These are phyloP conservation scores for Thymus quinquecostatus DNA, from an alignment of 257 asterid genomes.

Conservation along the genomic window DNA sequence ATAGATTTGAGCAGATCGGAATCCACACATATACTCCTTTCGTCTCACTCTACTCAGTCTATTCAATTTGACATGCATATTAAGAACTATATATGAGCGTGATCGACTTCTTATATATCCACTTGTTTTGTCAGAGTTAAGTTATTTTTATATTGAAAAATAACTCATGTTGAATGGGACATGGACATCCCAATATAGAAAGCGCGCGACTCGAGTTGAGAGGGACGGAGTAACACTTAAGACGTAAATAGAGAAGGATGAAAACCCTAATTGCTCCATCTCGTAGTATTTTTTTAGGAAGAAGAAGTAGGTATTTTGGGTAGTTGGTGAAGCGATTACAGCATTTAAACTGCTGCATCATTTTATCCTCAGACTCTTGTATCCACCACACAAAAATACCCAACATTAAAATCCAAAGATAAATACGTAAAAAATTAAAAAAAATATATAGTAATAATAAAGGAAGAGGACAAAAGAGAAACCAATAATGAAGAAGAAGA, in stretches of 20 bases:
- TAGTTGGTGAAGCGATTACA: slow-evolving; percentile 5
- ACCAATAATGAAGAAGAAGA: slow-evolving; percentile 25
- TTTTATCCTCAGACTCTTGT: slow-evolving; percentile 54
- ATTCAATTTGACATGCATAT: no score
- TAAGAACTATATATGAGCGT: no score
- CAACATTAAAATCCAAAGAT: background rate
- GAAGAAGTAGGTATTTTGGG: background rate
- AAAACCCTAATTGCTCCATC: background rate
- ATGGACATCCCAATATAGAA: no score
- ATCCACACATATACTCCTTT: no score
- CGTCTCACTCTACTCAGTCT: no score
- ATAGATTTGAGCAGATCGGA: no score
- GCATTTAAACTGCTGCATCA: slow-evolving; percentile 44
- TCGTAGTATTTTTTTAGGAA: background rate
- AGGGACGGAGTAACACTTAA: no score
- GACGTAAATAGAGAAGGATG: background rate
- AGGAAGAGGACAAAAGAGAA: slow-evolving; percentile 12
- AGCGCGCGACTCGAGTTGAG: background rate
- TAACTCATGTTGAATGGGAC: no score
- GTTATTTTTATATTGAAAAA: no score
- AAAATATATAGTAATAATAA: background rate
- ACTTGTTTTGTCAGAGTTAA: no score
- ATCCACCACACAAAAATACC: slow-evolving; percentile 53
- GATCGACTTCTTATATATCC: no score
- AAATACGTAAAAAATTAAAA: background rate